Evolutionary conservation across 164 flowering plant species (phyloP), one percentile per base, ranked within the genome.

Genomic region (Magnolia sinica): DNA sequence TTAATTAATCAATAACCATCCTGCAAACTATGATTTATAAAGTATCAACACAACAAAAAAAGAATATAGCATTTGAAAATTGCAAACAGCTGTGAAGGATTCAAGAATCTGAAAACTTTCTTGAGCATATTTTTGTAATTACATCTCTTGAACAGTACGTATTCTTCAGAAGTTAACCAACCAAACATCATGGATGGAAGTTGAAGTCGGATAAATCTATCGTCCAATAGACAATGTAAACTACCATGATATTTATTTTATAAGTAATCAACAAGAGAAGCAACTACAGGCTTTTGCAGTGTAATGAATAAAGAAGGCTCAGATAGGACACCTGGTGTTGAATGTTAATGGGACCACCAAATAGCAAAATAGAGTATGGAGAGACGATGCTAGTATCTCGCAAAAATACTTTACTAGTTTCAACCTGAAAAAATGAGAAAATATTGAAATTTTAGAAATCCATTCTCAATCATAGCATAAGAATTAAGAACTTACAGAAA

Each of bases 371-470:
- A 18, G 95, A 88, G 79, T 90, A 91, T 50, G 98, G 97, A 73
- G 98, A 95, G 59, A 93, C 79, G 71, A 95, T 80, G 55, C 95
- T 88, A 14, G 98, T 92, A 83, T 95, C 98, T 71, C 98, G 89
- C 74, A 94, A 86, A 85, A 88, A 94, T 50, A 94, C 87, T 85
- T 82, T 90, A 73, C 88, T 87, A 45, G 96, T 94, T 83, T 94
- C 98, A 66, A 94, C 96, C 98, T 94, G 88, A 68, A 31, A 82
- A 77, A 6, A 75, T 16, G 19, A 65, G 20, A 65, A 65, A 22
- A 13, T 20, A 37, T 18, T 11, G 55, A 55, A 55, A 55, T 3
- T 55, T 55, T 55, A 8, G 45, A 37, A 37, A 55, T 11, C 61
- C 18, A 55, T 55, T 55, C 61, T 55, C 61, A 55, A 10, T 11